phyloP scores from a whole-genome alignment of 352 stramenopile genomes.

The Peronospora belbahrii region DNA sequence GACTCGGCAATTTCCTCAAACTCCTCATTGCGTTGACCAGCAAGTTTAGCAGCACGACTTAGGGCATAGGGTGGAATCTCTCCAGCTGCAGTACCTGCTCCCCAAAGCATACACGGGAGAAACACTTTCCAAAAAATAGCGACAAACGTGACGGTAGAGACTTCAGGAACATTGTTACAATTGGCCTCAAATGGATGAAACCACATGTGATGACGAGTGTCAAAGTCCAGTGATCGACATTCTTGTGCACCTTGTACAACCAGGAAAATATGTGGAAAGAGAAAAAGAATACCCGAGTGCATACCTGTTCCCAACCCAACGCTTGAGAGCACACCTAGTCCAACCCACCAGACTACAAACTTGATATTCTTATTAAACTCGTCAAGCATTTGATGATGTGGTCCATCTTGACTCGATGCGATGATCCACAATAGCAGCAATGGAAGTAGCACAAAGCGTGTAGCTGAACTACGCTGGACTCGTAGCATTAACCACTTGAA shows the following conservation, averaged over 20 bases:
- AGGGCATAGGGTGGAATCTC: slow-evolving; percentile 92
- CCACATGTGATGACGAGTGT: slow-evolving; percentile 86
- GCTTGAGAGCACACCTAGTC: slow-evolving; percentile 89
- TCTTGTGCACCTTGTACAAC: slow-evolving; percentile 85
- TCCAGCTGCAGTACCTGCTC: slow-evolving; percentile 87
- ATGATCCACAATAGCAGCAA: slow-evolving; percentile 57
- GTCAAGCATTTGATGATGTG: slow-evolving; percentile 67
- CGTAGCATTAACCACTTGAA: slow-evolving; percentile 59
- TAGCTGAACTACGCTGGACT: slow-evolving; percentile 58
- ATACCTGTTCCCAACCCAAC: slow-evolving; percentile 92
- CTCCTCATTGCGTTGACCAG: slow-evolving; percentile 83
- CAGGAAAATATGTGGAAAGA: slow-evolving; percentile 93
- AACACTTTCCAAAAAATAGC: slow-evolving; percentile 89
- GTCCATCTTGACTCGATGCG: slow-evolving; percentile 57
- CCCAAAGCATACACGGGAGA: slow-evolving; percentile 87
- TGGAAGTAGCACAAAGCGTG: slow-evolving; percentile 71
- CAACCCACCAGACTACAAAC: slow-evolving; percentile 91
- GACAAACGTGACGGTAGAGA: slow-evolving; percentile 62
- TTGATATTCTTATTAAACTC: slow-evolving; percentile 79
- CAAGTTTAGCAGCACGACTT: slow-evolving; percentile 77
- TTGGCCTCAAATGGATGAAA: slow-evolving; percentile 78
- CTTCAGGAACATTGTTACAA: slow-evolving; percentile 38
- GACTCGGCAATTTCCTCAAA: slow-evolving; percentile 84
- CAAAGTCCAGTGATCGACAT: slow-evolving; percentile 84
- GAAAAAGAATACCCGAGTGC: slow-evolving; percentile 91